Percentiles rank a stretch among this genome's conserved stretches.
phyloP scores from a whole-genome alignment of 139 green algal genomes.

The Chlorella sorokiniana region DNA sequence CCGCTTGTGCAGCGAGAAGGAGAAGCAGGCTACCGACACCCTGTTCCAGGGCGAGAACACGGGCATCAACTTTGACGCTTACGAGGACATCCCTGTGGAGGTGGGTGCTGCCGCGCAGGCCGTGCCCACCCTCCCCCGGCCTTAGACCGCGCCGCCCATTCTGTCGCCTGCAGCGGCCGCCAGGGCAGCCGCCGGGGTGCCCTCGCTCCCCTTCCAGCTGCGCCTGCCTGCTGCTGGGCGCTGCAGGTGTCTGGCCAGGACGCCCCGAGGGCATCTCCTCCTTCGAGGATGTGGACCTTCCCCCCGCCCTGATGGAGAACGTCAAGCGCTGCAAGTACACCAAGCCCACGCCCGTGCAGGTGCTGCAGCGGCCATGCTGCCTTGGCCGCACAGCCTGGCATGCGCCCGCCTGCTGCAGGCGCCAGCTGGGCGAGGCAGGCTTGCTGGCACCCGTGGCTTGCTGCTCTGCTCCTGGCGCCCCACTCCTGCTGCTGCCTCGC shows the following conservation, averaged over 20 bases:
- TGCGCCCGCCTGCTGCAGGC: no score
- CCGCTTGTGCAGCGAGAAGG: not conserved
- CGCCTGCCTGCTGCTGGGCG: not conserved
- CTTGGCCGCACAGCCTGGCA: no score
- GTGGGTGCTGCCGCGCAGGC: not conserved
- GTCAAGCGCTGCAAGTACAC: conserved; percentile 96
- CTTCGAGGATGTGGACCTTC: conserved; percentile 90
- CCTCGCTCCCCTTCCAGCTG: not conserved
- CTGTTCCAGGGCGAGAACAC: conserved; percentile 91
- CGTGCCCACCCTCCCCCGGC: no score
- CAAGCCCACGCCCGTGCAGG: conserved; percentile 97
- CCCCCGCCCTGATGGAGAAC: conserved; percentile 81
- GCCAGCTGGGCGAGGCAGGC: not conserved
- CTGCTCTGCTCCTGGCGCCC: not conserved
- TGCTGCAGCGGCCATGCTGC: no score
- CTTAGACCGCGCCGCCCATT: not conserved
- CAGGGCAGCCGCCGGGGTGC: not conserved
- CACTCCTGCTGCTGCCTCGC: not conserved
- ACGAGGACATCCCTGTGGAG: conserved; percentile 98
- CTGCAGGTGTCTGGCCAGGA: conserved; percentile 80
- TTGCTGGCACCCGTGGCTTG: not conserved
- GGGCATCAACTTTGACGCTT: conserved; percentile 98
- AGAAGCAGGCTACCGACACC: conserved; percentile 46
- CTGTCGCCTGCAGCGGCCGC: not conserved
- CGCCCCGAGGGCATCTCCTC: conserved; percentile 73